Evolutionary conservation across 2,329 filamentous ascomycete genomes (phyloP).

Genomic region (Shiraia sp.): DNA sequence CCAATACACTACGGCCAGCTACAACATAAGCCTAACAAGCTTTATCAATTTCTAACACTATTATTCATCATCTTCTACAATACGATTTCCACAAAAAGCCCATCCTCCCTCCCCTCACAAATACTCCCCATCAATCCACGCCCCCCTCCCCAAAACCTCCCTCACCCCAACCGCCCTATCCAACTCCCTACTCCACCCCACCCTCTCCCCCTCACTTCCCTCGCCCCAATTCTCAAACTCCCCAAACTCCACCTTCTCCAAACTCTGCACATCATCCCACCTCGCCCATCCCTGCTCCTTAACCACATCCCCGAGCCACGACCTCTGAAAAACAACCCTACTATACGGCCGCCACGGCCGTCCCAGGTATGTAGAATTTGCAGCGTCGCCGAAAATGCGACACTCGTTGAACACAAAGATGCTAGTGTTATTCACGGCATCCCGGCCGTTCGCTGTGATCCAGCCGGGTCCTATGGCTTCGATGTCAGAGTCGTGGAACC

Average conservation of each 20-base stretch:
- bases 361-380: constrained; percentile 50
- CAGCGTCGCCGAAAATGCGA: constrained; percentile 45
- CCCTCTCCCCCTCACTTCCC: constrained; percentile 7
- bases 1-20: no score
- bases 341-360: constrained; percentile 55
- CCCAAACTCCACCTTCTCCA: constrained; percentile 15
- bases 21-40: no score
- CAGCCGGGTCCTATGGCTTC: constrained; percentile 16
- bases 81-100: no score
- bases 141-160: constrained; percentile 14
- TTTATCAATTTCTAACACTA: no score
- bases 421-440: constrained; percentile 29
- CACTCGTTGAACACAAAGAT: constrained; percentile 59
- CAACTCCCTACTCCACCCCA: constrained; percentile 12
- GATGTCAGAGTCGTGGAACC: constrained; percentile 48
- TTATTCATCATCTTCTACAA: no score
- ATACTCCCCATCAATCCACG: constrained; percentile 20
- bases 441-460: constrained; percentile 28
- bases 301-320: constrained; percentile 57
- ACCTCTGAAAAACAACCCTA: constrained; percentile 54
- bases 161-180: constrained; percentile 9
- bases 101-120: no score
- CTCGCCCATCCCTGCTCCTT: constrained; percentile 60
- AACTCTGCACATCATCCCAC: constrained; percentile 21
- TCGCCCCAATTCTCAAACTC: constrained; percentile 25